A percentile compares a stretch with the other conserved stretches of the same genome.
phyloP scores from a whole-genome alignment of 169 alveolate species.

The Miamiensis avidus region DNA sequence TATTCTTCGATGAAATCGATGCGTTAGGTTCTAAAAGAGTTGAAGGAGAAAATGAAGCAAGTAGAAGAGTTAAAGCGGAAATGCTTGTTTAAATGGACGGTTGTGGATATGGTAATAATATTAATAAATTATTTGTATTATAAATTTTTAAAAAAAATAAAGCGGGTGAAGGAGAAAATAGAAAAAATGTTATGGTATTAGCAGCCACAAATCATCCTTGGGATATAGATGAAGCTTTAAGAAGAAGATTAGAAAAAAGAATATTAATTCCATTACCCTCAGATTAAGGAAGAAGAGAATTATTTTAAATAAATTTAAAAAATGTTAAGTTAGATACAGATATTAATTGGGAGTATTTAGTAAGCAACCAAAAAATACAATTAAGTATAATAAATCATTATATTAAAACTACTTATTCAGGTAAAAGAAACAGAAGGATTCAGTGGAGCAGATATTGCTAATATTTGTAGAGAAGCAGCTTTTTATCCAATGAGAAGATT shows the following conservation, averaged over 20 bases:
- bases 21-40: constrained; percentile 64
- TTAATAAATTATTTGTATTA: background rate
- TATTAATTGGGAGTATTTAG: constrained; percentile 76
- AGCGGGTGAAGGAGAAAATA: constrained; percentile 66
- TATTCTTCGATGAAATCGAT: constrained; percentile 90
- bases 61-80: constrained; percentile 89
- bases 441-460: constrained; percentile 90
- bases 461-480: constrained; percentile 91
- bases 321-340: constrained; percentile 49
- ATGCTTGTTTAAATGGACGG: constrained; percentile 93
- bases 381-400: too few species aligned
- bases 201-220: constrained; percentile 93
- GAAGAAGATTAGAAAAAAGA: constrained; percentile 93
- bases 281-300: constrained; percentile 71
- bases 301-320: constrained; percentile 62
- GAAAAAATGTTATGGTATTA: constrained; percentile 78
- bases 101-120: constrained; percentile 48
- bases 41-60: constrained; percentile 41
- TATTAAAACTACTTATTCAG: background rate
- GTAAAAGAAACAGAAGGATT: constrained; percentile 73
- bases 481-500: constrained; percentile 86
- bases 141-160: constrained; percentile 30
- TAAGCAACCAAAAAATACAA: constrained; percentile 26
- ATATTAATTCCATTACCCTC: constrained; percentile 90
- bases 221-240: constrained; percentile 94